Evolutionary conservation across 2,329 filamentous ascomycete species (phyloP).

Genomic region (Pseudomassariella vexata): DNA sequence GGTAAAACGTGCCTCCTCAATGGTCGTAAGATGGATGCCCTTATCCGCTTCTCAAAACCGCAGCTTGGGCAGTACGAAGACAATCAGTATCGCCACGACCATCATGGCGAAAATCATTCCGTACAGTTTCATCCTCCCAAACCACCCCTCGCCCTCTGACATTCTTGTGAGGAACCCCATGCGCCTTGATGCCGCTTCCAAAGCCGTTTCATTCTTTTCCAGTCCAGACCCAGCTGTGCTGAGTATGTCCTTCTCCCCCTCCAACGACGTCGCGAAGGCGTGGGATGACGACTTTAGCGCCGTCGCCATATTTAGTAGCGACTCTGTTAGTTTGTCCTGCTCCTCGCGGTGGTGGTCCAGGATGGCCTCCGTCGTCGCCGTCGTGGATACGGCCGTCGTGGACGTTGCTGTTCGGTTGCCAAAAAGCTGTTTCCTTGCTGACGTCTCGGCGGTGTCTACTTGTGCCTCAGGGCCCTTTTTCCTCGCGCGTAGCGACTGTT

Average conservation of each 20-base stretch:
- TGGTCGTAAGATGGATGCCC: too few relatives aligned
- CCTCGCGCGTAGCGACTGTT: constrained; percentile 19
- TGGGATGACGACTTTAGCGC: constrained; percentile 71
- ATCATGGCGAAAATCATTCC: constrained; percentile 77
- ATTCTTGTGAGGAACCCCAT: constrained; percentile 75
- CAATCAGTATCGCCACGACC: constrained; percentile 70
- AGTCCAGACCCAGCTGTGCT: constrained; percentile 67
- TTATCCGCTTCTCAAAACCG: constrained; percentile 54
- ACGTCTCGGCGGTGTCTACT: constrained; percentile 11
- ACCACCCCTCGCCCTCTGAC: constrained; percentile 86
- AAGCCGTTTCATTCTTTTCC: constrained; percentile 67
- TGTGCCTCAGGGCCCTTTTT: not conserved
- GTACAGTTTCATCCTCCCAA: constrained; percentile 78
- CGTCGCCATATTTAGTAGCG: constrained; percentile 73
- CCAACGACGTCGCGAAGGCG: constrained; percentile 65
- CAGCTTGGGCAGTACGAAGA: constrained; percentile 83
- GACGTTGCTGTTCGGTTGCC: constrained; percentile 28
- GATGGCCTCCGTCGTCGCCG: constrained; percentile 60
- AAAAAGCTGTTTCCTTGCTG: constrained; percentile 37
- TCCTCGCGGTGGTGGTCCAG: constrained; percentile 73
- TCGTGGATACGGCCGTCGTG: constrained; percentile 30
- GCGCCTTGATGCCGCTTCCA: constrained; percentile 68
- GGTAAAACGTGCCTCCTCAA: too few relatives aligned
- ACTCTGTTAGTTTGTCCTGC: constrained; percentile 76
- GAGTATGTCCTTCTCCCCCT: constrained; percentile 66